Base-by-base conservation (phyloP, 805 yeast genomes). In the Trichomonascus vanleenenianus region DNA sequence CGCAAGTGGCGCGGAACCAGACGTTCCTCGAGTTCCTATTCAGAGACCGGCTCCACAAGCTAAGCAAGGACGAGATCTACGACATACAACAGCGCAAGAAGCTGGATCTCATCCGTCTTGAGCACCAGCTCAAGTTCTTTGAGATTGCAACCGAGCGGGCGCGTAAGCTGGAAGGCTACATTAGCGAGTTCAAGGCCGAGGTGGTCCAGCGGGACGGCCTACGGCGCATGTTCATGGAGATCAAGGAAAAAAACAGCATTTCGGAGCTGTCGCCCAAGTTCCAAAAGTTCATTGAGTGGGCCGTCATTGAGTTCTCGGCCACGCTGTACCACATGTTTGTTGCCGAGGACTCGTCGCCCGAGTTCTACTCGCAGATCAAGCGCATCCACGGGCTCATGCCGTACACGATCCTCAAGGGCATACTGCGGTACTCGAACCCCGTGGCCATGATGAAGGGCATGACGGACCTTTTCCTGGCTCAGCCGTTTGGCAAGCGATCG, bases 391-490 rank as follows among this genome's bases (percentile, higher is more conserved):
- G 72, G 30, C 58, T 86, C 48, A 77, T 91, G 66, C 98, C 97
- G 0, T 93, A 91, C 61, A 66, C 74, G 1, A 59, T 91, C 31
- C 76, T 89, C 62, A 80, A 81, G 37, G 85, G 85, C 16, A 83
- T 91, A 18, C 63, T 93, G 57, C 75, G 79, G 57, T 78, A 83
- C 49, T 86, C 97, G 0, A 91, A 91, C 58, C 97, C 98, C 2
- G 78, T 88, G 65, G 76, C 82, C 36, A 79, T 91, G 22, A 78
- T 86, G 67, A 84, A 88, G 50, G 78, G 81, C 18, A 66, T 91
- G 60, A 75, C 89, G 31, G 96, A 87, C 56, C 61, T 91, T 48
- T 78, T 91, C 53, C 76, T 93, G 68, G 85, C 83, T n/a, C 85
- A 79, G 53, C 84, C 87, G 30, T 73, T 79, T 57, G 84, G 85